Percentiles rank a stretch among this genome's conserved stretches.
These are phyloP conservation scores for Akanthomyces dipterigenus DNA, from an alignment of 2,329 filamentous ascomycete genomes.

Conservation along the genomic window DNA sequence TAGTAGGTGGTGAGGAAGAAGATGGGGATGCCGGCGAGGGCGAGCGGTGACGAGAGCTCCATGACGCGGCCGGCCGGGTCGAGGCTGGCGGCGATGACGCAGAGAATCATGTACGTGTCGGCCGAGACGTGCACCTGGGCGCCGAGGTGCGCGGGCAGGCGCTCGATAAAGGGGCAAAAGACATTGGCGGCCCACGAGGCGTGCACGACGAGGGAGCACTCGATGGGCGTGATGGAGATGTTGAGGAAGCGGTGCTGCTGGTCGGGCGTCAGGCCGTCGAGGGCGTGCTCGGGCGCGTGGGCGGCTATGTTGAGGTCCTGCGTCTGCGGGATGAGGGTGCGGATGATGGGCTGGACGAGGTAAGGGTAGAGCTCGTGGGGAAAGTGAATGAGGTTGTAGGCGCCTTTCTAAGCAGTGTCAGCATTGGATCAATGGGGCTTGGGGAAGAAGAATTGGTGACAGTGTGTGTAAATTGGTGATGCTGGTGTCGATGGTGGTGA, in stretches of 20 bases:
- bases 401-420: constrained; percentile 61
- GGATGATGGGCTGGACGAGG: constrained; percentile 82
- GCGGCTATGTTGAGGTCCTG: constrained; percentile 32
- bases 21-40: constrained; percentile 87
- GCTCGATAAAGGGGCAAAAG: constrained; percentile 64
- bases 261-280: constrained; percentile 43
- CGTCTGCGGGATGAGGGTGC: constrained; percentile 66
- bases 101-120: constrained; percentile 82
- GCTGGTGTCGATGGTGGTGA: not conserved
- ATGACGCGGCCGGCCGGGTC: constrained; percentile 88
- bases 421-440: not conserved
- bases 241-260: constrained; percentile 78
- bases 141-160: constrained; percentile 47
- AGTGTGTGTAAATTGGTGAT: not conserved
- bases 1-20: constrained; percentile 99
- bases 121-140: constrained; percentile 64
- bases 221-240: constrained; percentile 83
- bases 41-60: constrained; percentile 83
- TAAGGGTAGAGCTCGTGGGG: constrained; percentile 69
- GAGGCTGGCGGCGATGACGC: constrained; percentile 81
- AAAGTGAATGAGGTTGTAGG: constrained; percentile 84
- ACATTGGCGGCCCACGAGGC: constrained; percentile 64
- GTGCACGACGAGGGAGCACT: constrained; percentile 88
- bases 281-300: constrained; percentile 29
- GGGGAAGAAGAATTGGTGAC: not conserved